Percentiles rank a stretch among this genome's conserved stretches.
Conservation (phyloP, 805 yeast genomes). For the Blastobotrys muscicola region DNA sequence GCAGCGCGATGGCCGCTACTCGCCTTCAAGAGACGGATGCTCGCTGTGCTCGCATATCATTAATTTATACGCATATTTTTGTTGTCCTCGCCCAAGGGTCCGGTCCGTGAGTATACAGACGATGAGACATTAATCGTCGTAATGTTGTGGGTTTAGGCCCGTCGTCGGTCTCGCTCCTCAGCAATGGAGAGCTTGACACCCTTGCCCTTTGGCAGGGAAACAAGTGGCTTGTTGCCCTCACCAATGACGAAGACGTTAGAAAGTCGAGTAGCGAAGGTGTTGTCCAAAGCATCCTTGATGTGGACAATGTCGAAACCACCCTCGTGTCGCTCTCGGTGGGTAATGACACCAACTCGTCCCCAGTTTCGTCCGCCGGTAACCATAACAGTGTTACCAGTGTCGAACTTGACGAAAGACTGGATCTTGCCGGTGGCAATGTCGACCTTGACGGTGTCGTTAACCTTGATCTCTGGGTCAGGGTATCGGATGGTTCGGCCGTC, state of each 20-base stretch:
- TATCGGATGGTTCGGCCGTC: slow-evolving; percentile 99
- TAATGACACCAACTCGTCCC: slow-evolving; percentile 95
- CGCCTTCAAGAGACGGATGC: too few relatives aligned
- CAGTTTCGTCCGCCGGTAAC: slow-evolving; percentile 97
- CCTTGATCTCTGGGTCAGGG: slow-evolving; percentile 96
- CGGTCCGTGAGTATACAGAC: too few relatives aligned
- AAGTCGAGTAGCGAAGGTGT: slow-evolving; percentile 92
- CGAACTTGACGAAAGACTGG: slow-evolving; percentile 80
- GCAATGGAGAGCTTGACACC: slow-evolving; percentile 94
- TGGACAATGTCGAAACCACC: slow-evolving; percentile 97
- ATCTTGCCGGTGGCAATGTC: slow-evolving; percentile 95
- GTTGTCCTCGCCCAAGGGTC: too few relatives aligned
- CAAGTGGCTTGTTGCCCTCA: slow-evolving; percentile 89
- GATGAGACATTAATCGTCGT: too few relatives aligned
- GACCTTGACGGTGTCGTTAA: slow-evolving; percentile 96
- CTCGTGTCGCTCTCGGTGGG: slow-evolving; percentile 95
- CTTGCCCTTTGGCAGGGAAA: slow-evolving; percentile 97
- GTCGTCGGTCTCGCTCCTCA: slow-evolving; percentile 98
- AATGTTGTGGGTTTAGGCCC: slow-evolving; percentile 44
- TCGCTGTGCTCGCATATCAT: too few relatives aligned
- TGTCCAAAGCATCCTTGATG: slow-evolving; percentile 90
- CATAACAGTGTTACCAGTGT: slow-evolving; percentile 85
- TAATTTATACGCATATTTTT: too few relatives aligned
- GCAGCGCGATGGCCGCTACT: too few relatives aligned
- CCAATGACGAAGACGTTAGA: slow-evolving; percentile 90